Base-by-base conservation (phyloP, 139 green algal species). In the Picochlorum sp. region DNA sequence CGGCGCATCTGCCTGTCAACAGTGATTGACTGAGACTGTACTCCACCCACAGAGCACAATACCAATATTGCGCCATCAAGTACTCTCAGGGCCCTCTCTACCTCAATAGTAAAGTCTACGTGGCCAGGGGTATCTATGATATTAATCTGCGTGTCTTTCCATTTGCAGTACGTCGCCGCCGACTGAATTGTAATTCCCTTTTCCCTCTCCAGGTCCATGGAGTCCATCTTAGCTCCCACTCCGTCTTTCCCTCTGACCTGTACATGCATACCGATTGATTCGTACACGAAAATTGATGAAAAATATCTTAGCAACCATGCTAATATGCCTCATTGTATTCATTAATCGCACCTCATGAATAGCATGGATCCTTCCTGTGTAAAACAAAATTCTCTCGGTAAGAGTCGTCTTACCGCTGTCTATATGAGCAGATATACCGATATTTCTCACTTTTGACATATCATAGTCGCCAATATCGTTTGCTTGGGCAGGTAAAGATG, bases 151-250 rank as follows among this genome's bases (percentile, higher is more conserved):
- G 74, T 85, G 72, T 96, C 84, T 55, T 90, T 88, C 93, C 93
- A 99, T 25, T 65, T 64, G 75, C 80, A 93, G 50, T 60, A 71
- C 3, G 68, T 76, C 39, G 68, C 68, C 0, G 68, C 68, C 20
- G 62, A 93, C 74, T 97, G 91, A 59, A 99, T 99, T 51, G 93
- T 99, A 81, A 99, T 99, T 36, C 93, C 93, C 74, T 99, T 99
- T 66, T 99, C 93, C 0, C 93, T 64, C 70, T 99, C 93, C 29
- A 99, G 71, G 37, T 99, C 93, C 93, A 98, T 98, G 52, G 65
- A 78, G 63, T 98, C 93, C 93, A 99, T 98, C 57, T 95, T 98
- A 24, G 93, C 93, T 3, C 93, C 93, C 28, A 99, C 91, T 33
- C 93, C 93, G 62, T 99, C 93, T 68, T 91, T 95, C 33, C 93